Evolutionary conservation across 1,139 yeast species (phyloP), one percentile per base, ranked within the genome.

Genomic region (Pneumocystis murina): DNA sequence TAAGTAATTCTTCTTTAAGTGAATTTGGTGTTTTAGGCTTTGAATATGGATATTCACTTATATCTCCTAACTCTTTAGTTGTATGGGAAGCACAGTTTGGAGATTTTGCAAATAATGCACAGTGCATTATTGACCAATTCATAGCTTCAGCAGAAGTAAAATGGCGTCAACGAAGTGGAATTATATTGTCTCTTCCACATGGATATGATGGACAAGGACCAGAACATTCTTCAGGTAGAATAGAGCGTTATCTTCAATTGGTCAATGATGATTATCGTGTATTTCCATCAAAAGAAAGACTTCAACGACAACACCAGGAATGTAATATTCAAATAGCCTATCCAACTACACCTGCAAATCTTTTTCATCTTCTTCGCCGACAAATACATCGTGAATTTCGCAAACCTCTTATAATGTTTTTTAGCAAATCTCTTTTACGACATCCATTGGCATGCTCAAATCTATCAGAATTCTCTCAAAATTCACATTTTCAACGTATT

Each of bases 171-270:
- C 87, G 99, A 79, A 87, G 96, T 24, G 99, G 99, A 75, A 76
- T 94, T 69, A 96, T 92, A 62, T 79, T 94, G 71, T 88, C 97
- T 5, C 82, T 94, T 76, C 99, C 99, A 67, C 99, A 94, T 75
- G 99, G 99, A 79, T 94, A 91, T 75, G 99, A 94, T 76, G 99
- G 99, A 70, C 98, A 92, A 80, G 99, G 99, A 72, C 98, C 98
- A 70, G 99, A 94, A 79, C 99, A 94, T 78, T 92, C 98, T 48
- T 88, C 96, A 67, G 97, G 96, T 73, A 86, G 98, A 82, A 79
- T 94, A 66, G 99, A 94, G 80, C 86, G 99, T 80, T 94, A 90
- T 79, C 82, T 94, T 76, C 96, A 88, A 79, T 79, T 94, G 74
- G 86, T 96, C 75, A 92, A 91, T 75, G 99, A 94, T 79, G 98